A percentile compares a stretch with the other conserved stretches of the same genome.
phyloP scores from a whole-genome alignment of 441 rosid genomes.

The Syzygium syzygioides region DNA sequence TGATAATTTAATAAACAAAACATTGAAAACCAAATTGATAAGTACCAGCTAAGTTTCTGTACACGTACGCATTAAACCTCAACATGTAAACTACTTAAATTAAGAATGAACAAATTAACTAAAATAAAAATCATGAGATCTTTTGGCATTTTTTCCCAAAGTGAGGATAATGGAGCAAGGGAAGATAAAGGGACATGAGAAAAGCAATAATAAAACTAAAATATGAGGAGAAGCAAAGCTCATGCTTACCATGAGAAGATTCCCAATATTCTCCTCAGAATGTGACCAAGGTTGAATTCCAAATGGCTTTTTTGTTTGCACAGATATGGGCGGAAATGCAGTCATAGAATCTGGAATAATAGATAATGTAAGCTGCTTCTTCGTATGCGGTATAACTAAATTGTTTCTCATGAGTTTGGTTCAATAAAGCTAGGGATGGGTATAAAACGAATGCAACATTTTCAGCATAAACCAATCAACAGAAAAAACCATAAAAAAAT shows the following conservation, averaged over 20 bases:
- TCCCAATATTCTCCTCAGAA: constrained; percentile 76
- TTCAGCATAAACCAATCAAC: neutral
- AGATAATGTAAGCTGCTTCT: neutral
- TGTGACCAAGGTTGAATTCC: constrained; percentile 63
- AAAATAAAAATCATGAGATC: neutral
- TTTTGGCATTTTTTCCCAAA: neutral
- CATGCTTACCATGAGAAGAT: constrained; percentile 81
- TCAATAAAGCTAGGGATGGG: neutral
- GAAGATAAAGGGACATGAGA: neutral
- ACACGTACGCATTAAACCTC: neutral
- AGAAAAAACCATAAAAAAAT: neutral
- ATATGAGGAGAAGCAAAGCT: constrained; percentile 1
- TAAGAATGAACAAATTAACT: neutral
- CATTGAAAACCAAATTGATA: neutral
- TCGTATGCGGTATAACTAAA: neutral
- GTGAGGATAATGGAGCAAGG: neutral
- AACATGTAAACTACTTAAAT: neutral
- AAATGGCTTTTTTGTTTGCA: constrained; percentile 60
- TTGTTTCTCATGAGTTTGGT: neutral
- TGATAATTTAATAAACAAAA: neutral
- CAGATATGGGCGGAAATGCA: constrained; percentile 59
- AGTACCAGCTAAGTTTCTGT: neutral
- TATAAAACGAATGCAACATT: neutral
- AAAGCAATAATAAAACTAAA: neutral
- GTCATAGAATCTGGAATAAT: constrained; percentile 49